Evolutionary conservation across 2,329 filamentous ascomycete genomes (phyloP), one percentile per base, ranked within the genome.

Genomic region (Penicillium fuscoglaucum): DNA sequence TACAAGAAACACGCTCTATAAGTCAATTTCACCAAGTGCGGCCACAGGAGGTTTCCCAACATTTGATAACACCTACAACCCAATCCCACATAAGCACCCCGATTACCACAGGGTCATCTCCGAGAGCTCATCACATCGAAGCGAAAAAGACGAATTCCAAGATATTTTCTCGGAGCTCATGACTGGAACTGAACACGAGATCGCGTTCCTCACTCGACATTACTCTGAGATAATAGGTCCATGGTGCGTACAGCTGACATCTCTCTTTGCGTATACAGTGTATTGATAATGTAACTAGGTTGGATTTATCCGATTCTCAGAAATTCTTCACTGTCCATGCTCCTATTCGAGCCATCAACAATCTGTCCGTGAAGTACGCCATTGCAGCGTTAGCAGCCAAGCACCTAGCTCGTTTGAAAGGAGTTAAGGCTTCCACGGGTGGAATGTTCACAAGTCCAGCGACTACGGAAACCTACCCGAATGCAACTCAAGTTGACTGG

Each of bases 381-480:
- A 73, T 75, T 55, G 71, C 74, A 15, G 74, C 75, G 6, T 57
- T 77, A 6, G 70, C 75, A 31, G 74, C 76, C n/a, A 78, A 77
- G 52, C 76, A 77, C 40, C 68, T 78, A 19, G 70, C 63, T 4
- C 64, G 68, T 41, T 66, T 74, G 40, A 74, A 74, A 52, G 73
- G 72, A 0, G 61, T 58, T 26, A 73, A 62, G 28, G 58, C 61
- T 21, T 47, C 61, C 7, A 52, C 50, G 3, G 58, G 55, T 7
- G 64, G 64, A 13, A 66, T 73, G 55, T 68, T 67, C 24, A 70
- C 70, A 1, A 70, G 66, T 15, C 80, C 81, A 55, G 78, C 82
- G 13, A 76, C 76, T 3, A 83, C 82, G 74, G 82, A 86, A 66
- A 67, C 78, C 2, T 83, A 82, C 61, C 79, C 82, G 17, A 79